These are phyloP conservation scores for Xylaria sp. DNA, from an alignment of 2,329 filamentous ascomycete species.

Conservation along the genomic window DNA sequence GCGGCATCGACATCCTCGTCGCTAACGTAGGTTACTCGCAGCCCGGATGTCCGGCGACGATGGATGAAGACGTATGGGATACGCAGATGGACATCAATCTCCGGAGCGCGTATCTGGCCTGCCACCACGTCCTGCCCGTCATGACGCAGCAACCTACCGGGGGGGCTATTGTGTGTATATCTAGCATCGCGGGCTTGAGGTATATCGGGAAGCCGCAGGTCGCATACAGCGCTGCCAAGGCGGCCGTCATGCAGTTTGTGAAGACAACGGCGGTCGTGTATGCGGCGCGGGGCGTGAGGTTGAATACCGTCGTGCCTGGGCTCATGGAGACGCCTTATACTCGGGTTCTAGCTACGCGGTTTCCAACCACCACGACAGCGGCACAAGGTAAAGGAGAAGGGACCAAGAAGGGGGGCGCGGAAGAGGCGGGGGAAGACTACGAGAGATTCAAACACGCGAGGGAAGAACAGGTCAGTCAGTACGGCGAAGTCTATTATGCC, in stretches of 20 bases:
- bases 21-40: conserved; percentile 27
- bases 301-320: conserved; percentile 67
- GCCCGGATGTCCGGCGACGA: conserved; percentile 29
- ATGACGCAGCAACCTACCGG: conserved; percentile 57
- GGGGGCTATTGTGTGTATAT: conserved; percentile 59
- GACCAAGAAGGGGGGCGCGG: neutral
- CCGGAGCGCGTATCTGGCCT: conserved; percentile 64
- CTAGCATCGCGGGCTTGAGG: conserved; percentile 62
- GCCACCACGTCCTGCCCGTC: conserved; percentile 62
- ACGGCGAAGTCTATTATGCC: neutral
- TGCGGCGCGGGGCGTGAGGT: conserved; percentile 56
- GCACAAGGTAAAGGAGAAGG: neutral
- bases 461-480: conserved; percentile 58
- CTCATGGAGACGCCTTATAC: conserved; percentile 66
- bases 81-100: conserved; percentile 64
- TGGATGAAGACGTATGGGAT: conserved; percentile 60
- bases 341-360: conserved; percentile 56
- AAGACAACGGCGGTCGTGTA: conserved; percentile 62
- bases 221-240: conserved; percentile 52
- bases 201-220: conserved; percentile 63
- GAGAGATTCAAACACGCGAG: conserved; percentile 62
- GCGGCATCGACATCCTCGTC: conserved; percentile 30
- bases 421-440: conserved; percentile 51
- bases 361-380: conserved; percentile 45
- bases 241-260: conserved; percentile 62